phyloP scores from a whole-genome alignment of 2,329 filamentous ascomycete species.

The Metarhizium guizhouense region DNA sequence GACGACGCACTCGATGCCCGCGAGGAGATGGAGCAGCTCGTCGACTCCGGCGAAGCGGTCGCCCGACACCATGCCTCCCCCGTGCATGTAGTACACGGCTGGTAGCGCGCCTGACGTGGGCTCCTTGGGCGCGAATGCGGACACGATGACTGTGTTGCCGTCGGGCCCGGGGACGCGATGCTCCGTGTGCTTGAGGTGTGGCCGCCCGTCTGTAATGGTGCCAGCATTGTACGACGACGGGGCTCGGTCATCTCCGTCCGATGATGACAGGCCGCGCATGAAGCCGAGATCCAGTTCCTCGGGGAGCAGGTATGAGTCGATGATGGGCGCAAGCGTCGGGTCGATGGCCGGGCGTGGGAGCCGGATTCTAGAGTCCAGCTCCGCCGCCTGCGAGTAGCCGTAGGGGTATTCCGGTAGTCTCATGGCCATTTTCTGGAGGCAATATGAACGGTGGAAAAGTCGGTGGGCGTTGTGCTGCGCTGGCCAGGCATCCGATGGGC shows the following conservation, averaged over 20 bases:
- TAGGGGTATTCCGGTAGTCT: conserved; percentile 5
- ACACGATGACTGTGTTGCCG: conserved; percentile 6
- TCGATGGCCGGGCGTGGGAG: conserved; percentile 11
- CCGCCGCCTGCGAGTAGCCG: conserved; percentile 12
- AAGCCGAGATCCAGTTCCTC: conserved; percentile 11
- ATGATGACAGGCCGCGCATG: conserved; percentile 7
- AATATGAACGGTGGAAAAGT: no score
- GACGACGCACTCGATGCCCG: conserved; percentile 11
- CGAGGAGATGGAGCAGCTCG: conserved; percentile 8
- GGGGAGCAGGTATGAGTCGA: conserved; percentile 11
- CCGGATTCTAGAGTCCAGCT: conserved; percentile 12
- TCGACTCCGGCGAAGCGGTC: conserved; percentile 9
- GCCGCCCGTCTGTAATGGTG: not conserved
- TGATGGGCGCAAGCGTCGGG: conserved; percentile 9
- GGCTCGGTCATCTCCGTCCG: not conserved
- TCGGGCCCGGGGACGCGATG: conserved; percentile 4
- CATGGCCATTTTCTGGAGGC: no score
- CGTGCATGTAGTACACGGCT: conserved; percentile 12
- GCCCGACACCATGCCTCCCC: conserved; percentile 12
- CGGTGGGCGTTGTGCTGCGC: no score
- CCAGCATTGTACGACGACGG: conserved; percentile 10
- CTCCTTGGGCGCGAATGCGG: conserved; percentile 10
- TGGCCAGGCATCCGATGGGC: no score
- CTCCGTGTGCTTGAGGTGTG: conserved; percentile 10
- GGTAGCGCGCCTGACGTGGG: conserved; percentile 5